phyloP scores from a whole-genome alignment of 1,139 yeast species.

The Saccharomyces uvarum region DNA sequence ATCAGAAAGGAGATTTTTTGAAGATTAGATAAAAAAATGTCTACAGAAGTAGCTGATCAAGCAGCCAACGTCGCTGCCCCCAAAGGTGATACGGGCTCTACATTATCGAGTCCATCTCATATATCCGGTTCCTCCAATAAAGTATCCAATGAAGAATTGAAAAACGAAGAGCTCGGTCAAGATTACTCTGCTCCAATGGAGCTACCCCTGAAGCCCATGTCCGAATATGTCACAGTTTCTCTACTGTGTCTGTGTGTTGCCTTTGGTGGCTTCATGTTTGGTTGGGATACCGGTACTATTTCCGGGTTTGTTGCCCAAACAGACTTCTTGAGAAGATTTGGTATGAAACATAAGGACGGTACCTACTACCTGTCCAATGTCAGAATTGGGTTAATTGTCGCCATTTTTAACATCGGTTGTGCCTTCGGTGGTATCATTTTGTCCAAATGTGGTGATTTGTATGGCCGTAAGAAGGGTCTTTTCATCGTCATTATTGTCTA shows the following conservation, averaged over 20 bases:
- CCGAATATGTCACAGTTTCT: constrained; percentile 33
- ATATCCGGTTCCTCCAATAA: too few species aligned
- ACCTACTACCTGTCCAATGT: constrained; percentile 39
- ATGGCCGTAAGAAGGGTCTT: constrained; percentile 54
- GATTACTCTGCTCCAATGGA: constrained; percentile 8
- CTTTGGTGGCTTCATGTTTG: constrained; percentile 61
- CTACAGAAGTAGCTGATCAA: too few species aligned
- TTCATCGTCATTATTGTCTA: constrained; percentile 47
- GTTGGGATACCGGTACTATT: constrained; percentile 73
- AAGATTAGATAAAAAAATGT: too few species aligned
- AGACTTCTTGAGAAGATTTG: constrained; percentile 45
- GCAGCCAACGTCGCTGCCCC: too few species aligned
- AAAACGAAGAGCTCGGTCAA: neutral
- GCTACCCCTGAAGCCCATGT: constrained; percentile 37
- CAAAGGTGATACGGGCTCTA: too few species aligned
- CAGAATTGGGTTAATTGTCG: constrained; percentile 53
- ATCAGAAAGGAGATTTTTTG: too few species aligned
- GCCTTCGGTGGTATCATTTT: constrained; percentile 53
- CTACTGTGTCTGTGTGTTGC: constrained; percentile 42
- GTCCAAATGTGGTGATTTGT: constrained; percentile 45
- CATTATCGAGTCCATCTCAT: too few species aligned
- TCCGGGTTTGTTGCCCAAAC: constrained; percentile 68
- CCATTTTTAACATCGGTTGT: constrained; percentile 61
- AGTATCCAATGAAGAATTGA: neutral
- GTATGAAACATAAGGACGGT: constrained; percentile 40